These are phyloP conservation scores for Jatropha multifida DNA, from an alignment of 441 rosid genomes.

Conservation along the genomic window DNA sequence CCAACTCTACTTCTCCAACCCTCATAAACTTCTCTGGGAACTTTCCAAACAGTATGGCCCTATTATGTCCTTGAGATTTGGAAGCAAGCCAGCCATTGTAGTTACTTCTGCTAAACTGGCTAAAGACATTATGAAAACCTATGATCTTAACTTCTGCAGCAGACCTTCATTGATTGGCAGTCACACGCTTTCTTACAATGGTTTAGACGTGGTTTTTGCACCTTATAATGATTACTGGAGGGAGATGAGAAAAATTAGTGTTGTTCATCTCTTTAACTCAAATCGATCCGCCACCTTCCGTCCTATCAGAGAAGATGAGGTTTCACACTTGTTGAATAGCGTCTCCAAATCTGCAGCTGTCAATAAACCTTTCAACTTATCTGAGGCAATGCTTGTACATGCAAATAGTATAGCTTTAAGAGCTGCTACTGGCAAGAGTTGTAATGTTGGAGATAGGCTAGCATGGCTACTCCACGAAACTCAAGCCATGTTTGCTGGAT, in stretches of 20 bases:
- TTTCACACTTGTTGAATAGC: slow-evolving; percentile 30
- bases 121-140: not conserved
- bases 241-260: slow-evolving; percentile 39
- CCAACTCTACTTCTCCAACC: slow-evolving; percentile 1
- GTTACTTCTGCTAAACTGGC: not conserved
- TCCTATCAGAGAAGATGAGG: slow-evolving; percentile 48
- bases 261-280: slow-evolving; percentile 38
- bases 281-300: slow-evolving; percentile 33
- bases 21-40: not conserved
- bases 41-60: slow-evolving; percentile 1
- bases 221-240: slow-evolving; percentile 42
- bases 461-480: slow-evolving; percentile 9
- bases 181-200: not conserved
- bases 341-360: slow-evolving; percentile 17
- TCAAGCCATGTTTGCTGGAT: slow-evolving; percentile 14
- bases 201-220: slow-evolving; percentile 3
- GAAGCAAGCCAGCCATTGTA: not conserved
- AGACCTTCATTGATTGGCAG: not conserved
- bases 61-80: not conserved
- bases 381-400: slow-evolving; percentile 4
- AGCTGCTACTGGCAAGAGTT: slow-evolving; percentile 25
- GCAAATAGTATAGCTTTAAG: not conserved
- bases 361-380: slow-evolving; percentile 5
- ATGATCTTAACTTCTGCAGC: not conserved
- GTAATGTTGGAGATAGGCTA: slow-evolving; percentile 39